Percentiles rank a stretch among this genome's conserved stretches.
phyloP scores from a whole-genome alignment of 1,284 basidiomycete species.

The Puccinia novopanici region DNA sequence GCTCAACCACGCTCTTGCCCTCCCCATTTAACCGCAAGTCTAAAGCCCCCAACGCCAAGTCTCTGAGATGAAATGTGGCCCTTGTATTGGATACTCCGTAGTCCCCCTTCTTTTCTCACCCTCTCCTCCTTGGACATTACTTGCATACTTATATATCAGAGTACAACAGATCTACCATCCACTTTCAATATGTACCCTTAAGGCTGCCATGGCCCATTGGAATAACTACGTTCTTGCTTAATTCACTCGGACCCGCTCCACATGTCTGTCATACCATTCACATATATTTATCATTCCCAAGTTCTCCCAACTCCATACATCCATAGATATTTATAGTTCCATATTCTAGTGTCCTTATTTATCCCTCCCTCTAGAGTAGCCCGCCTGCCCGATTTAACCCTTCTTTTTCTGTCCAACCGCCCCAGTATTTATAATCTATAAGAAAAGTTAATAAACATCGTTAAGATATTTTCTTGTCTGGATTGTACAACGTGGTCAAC shows the following conservation, averaged over 20 bases:
- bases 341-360: too few relatives aligned
- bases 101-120: neutral
- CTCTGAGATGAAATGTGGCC: neutral
- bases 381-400: too few relatives aligned
- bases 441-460: too few relatives aligned
- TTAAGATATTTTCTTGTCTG: too few relatives aligned
- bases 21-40: neutral
- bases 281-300: neutral
- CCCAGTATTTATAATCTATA: too few relatives aligned
- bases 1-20: conserved; percentile 16
- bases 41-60: neutral
- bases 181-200: neutral
- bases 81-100: too few relatives aligned
- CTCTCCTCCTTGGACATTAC: neutral
- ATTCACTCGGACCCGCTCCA: neutral
- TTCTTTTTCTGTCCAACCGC: too few relatives aligned
- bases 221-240: neutral
- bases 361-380: too few relatives aligned
- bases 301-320: neutral
- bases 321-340: neutral
- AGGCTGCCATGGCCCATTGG: neutral
- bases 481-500: too few relatives aligned
- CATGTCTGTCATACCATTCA: neutral
- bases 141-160: neutral
- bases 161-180: neutral